phyloP scores from a whole-genome alignment of 176 grass and related monocot genomes.

The Saccharum officinarum region DNA sequence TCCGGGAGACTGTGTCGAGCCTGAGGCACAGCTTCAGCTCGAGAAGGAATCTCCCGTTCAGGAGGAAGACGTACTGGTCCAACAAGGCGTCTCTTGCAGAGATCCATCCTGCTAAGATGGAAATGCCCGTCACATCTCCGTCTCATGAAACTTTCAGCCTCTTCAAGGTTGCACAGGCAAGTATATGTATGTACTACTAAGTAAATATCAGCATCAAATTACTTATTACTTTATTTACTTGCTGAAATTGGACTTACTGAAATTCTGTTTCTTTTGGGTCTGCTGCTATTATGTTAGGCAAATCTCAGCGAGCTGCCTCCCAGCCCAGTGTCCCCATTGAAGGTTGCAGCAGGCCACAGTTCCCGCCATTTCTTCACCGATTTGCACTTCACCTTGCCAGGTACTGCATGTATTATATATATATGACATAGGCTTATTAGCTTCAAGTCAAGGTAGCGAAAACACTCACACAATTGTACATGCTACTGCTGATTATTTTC shows the following conservation, averaged over 20 bases:
- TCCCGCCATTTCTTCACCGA: slow-evolving; percentile 46
- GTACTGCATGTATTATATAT: slow-evolving; percentile 32
- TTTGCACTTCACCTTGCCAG: slow-evolving; percentile 38
- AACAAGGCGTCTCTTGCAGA: slow-evolving; percentile 12
- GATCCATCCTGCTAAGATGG: slow-evolving; percentile 11
- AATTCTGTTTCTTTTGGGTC: not conserved
- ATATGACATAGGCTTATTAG: not conserved
- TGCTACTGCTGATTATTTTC: no score
- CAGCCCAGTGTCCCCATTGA: slow-evolving; percentile 69
- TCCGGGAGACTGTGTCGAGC: slow-evolving; percentile 54
- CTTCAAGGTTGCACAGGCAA: slow-evolving; percentile 22
- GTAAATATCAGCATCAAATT: not conserved
- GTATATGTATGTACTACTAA: no score
- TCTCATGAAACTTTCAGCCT: slow-evolving; percentile 8
- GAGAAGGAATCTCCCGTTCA: slow-evolving; percentile 36
- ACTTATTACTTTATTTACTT: not conserved
- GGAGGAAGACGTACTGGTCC: slow-evolving; percentile 37
- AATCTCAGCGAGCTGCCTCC: slow-evolving; percentile 57
- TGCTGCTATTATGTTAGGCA: slow-evolving; percentile 35
- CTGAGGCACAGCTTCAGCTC: slow-evolving; percentile 51
- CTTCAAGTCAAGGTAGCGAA: no score
- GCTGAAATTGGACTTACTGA: not conserved
- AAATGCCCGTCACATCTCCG: slow-evolving; percentile 25
- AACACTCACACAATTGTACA: no score
- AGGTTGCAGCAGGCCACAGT: slow-evolving; percentile 39